Evolutionary conservation across 2,329 filamentous ascomycete species (phyloP).

Genomic region (Colletotrichum euphorbiae): DNA sequence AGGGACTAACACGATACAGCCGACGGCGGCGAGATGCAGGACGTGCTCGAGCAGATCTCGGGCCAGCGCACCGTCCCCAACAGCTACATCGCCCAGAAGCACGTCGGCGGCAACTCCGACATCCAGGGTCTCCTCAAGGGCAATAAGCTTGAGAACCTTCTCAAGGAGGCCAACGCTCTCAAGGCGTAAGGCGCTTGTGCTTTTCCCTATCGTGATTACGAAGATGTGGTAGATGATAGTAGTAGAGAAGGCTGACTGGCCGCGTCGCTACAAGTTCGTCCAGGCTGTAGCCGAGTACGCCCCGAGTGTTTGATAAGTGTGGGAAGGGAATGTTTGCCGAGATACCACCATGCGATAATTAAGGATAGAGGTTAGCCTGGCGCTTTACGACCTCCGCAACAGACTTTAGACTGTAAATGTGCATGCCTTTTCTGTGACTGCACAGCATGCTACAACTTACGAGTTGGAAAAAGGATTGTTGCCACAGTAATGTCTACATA

Average conservation of each 20-base stretch:
- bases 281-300: constrained; percentile 16
- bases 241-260: constrained; percentile 17
- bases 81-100: constrained; percentile 90
- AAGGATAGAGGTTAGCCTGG: background rate
- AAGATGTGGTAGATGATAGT: background rate
- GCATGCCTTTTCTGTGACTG: constrained; percentile 26
- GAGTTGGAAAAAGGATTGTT: constrained; percentile 15
- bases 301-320: constrained; percentile 2
- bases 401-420: background rate
- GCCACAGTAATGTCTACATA: constrained; percentile 40
- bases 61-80: constrained; percentile 93
- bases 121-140: constrained; percentile 69
- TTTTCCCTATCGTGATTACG: background rate
- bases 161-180: constrained; percentile 57
- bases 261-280: constrained; percentile 8
- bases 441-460: constrained; percentile 17
- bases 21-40: constrained; percentile 86
- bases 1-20: constrained; percentile 59
- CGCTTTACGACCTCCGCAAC: background rate
- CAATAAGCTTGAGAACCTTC: constrained; percentile 54
- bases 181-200: constrained; percentile 50
- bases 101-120: constrained; percentile 97
- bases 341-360: constrained; percentile 10
- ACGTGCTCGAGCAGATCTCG: constrained; percentile 82
- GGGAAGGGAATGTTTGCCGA: background rate